Percentiles rank a stretch among this genome's conserved stretches.
These are phyloP conservation scores for Tetrahymena borealis DNA, from an alignment of 73 alveolate genomes.

Conservation along the genomic window DNA sequence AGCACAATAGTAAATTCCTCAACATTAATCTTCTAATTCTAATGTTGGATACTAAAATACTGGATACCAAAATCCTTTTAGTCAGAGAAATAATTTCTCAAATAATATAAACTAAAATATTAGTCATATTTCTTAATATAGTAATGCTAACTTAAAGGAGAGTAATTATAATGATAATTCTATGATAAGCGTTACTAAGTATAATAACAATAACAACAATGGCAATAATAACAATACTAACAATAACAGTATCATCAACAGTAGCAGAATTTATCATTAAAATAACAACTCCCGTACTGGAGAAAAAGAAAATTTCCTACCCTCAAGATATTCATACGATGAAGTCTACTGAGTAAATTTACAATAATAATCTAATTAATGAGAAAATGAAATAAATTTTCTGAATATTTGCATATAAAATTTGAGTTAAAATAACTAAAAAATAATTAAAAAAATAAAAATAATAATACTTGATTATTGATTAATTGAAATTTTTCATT, in stretches of 20 bases:
- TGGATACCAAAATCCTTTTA: neutral
- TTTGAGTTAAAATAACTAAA: neutral
- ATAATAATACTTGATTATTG: too few species aligned
- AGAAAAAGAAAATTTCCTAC: neutral
- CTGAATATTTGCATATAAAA: neutral
- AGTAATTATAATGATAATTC: neutral
- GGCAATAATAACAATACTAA: neutral
- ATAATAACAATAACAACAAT: neutral
- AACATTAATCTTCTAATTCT: neutral
- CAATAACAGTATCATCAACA: neutral
- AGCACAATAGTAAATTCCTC: neutral
- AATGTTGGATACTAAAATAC: neutral
- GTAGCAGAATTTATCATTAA: neutral
- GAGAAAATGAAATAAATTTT: neutral
- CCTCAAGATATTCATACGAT: neutral
- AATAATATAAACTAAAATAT: neutral
- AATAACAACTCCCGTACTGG: neutral
- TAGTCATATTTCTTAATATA: neutral
- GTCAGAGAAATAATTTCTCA: neutral
- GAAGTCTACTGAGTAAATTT: neutral
- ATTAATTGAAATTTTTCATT: neutral
- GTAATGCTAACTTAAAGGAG: neutral
- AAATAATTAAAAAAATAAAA: neutral
- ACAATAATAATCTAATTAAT: neutral
- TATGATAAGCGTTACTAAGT: neutral